Evolutionary conservation across 2,329 filamentous ascomycete species (phyloP), one percentile per base, ranked within the genome.

Genomic region (Aspergillus caelatus): DNA sequence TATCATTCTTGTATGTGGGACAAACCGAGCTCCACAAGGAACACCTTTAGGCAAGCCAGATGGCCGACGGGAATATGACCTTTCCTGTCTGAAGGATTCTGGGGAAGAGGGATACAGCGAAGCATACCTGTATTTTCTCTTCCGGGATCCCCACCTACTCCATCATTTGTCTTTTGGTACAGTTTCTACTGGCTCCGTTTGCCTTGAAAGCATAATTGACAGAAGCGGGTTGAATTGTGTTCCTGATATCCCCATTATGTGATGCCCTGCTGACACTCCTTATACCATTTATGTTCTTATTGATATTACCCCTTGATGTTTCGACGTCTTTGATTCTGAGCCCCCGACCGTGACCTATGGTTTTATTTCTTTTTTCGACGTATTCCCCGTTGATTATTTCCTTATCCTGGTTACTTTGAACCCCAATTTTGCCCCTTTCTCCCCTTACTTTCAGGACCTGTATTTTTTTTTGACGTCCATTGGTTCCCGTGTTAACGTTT

Each of bases 281-380:
- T 70, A 69, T 69, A 70, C 68, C 67, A 67, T 64, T 50, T 62
- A 62, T 57, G 62, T 67, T 66, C 62, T 62, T 61, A 54, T 52
- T 63, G 62, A 69, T 67, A 61, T 64, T 54, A 59, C 58, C 61
- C 53, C 41, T 48, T 62, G 63, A 61, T 67, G 46, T 60, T 62
- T 58, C 43, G 36, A 57, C 53, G 58, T 62, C 55, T 63, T 62
- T 62, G 57, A 48, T 52, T 58, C 54, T 30, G 50, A 45, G 54
- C 56, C 36, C 52, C 34, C 9, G 30, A 54, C 30, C 52, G 45
- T 34, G 28, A 34, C 50, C 19, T 28, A 53, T 26, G 7, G 3
- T 55, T 36, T 39, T 53, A 7, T 34, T 36, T 39, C 32, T 12
- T 34, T 39, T 26, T 32, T 36, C 16, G 23, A 48, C n/a, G 14